A percentile compares a stretch with the other conserved stretches of the same genome.
Evolutionary conservation across 108 stramenopile species (phyloP).

Genomic region (Cyclotella choctawhatcheeana): DNA sequence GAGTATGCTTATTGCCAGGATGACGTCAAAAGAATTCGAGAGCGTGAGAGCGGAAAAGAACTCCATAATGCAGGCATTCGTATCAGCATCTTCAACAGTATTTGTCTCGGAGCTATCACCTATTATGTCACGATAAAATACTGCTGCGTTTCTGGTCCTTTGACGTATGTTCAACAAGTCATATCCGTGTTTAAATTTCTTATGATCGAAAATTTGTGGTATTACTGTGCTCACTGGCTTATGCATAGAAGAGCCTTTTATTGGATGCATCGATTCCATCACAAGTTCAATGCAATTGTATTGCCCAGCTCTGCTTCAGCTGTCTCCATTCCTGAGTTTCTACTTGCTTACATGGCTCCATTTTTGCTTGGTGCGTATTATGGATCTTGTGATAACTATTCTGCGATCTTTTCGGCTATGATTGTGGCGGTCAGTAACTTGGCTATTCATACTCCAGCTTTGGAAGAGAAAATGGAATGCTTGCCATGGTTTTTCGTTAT

Average conservation of each 20-base stretch:
- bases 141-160: conserved; percentile 24
- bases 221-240: conserved; percentile 29
- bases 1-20: conserved; percentile 21
- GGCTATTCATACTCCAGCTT: conserved; percentile 60
- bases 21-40: conserved; percentile 31
- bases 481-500: conserved; percentile 54
- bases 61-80: conserved; percentile 36
- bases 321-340: conserved; percentile 48
- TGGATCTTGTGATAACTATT: conserved; percentile 33
- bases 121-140: conserved; percentile 33
- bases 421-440: conserved; percentile 52
- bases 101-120: conserved; percentile 32
- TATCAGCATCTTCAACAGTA: conserved; percentile 35
- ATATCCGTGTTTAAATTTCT: conserved; percentile 25
- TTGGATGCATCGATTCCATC: conserved; percentile 58
- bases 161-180: conserved; percentile 27
- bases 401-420: conserved; percentile 26
- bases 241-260: conserved; percentile 43
- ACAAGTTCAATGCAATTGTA: conserved; percentile 52
- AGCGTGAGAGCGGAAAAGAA: conserved; percentile 40
- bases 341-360: conserved; percentile 62
- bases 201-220: conserved; percentile 34
- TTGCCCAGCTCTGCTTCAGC: conserved; percentile 58
- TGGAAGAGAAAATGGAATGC: conserved; percentile 43
- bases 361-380: conserved; percentile 45